Base-by-base conservation (phyloP, 179 eudicot species). In the Pouteria campechiana region DNA sequence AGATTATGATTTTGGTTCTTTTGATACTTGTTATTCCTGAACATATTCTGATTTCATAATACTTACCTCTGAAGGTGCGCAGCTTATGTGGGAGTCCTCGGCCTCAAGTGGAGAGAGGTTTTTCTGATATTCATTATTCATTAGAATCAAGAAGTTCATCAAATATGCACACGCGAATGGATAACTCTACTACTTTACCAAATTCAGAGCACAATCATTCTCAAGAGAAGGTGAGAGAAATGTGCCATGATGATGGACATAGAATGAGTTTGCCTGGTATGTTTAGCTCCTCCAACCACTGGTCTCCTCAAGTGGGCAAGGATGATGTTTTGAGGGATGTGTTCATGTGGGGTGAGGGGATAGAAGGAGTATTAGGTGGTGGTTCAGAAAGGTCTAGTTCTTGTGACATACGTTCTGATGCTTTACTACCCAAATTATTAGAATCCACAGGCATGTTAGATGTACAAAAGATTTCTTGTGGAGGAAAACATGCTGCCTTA, bases 261-360 rank as follows among this genome's bases (percentile, higher is more conserved):
- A 48, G 34, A n/a, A 23, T 17, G 10, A 30, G 47, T 27, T 37
- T 40, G 44, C 33, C 30, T 34, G n/a, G 48, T 46, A 39, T 30
- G 34, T 32, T 49, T 17, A 13, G 28, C n/a, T 17, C 16, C 50
- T 37, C 42, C 20, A 37, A 19, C 29, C 30, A 50, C 24, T 45
- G 43, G 11, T 46, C 55, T 3, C 19, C 41, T 8, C 29, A 34
- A 27, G 9, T 8, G 9, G 50, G 19, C 6, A 55, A 46, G 17
- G 31, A 35, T n/a, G n/a, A n/a, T 36, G 35, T 50, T 23, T 16
- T 66, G 30, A 57, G 61, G 45, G 74, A 68, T 54, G 82, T 83
- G 12, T 69, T 70, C 53, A 59, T 83, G 2, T 83, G 94, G 94
- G 94, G 94, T 36, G 85, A 79, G 64, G 67, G 70, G 45, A 51